Conservation (phyloP, 1,139 yeast species). For the Yamadazyma oceani region DNA sequence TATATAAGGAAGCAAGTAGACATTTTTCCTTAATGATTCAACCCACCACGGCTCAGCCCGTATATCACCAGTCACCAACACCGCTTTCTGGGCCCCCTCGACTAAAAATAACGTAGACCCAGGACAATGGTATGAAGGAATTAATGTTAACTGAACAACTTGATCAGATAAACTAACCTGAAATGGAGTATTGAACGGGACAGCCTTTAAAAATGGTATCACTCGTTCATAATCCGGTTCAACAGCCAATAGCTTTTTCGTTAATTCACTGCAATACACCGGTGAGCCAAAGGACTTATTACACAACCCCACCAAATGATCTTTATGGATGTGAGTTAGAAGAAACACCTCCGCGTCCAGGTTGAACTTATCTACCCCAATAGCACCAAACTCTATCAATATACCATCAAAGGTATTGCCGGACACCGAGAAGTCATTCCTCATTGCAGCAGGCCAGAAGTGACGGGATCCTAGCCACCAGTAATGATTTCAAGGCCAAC, state of each 20-base stretch:
- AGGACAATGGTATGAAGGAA: slow-evolving; percentile 59
- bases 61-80: slow-evolving; percentile 59
- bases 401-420: slow-evolving; percentile 18
- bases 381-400: slow-evolving; percentile 34
- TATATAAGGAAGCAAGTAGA: slow-evolving; percentile 44
- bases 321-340: slow-evolving; percentile 58
- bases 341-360: slow-evolving; percentile 28
- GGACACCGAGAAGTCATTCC: neutral
- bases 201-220: slow-evolving; percentile 21
- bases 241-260: slow-evolving; percentile 34
- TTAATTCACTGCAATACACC: slow-evolving; percentile 51
- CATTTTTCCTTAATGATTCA: slow-evolving; percentile 35
- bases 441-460: neutral
- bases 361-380: slow-evolving; percentile 47
- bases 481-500: too few relatives aligned
- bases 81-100: slow-evolving; percentile 32
- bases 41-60: slow-evolving; percentile 61
- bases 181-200: slow-evolving; percentile 29
- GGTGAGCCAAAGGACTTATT: slow-evolving; percentile 37
- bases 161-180: slow-evolving; percentile 14
- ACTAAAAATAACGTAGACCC: slow-evolving; percentile 60
- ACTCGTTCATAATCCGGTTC: slow-evolving; percentile 25
- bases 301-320: slow-evolving; percentile 54
- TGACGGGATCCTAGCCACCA: too few relatives aligned
- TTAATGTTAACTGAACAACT: slow-evolving; percentile 23